Evolutionary conservation across 352 stramenopile species (phyloP), one percentile per base, ranked within the genome.

Genomic region (Phytophthora nicotianae): DNA sequence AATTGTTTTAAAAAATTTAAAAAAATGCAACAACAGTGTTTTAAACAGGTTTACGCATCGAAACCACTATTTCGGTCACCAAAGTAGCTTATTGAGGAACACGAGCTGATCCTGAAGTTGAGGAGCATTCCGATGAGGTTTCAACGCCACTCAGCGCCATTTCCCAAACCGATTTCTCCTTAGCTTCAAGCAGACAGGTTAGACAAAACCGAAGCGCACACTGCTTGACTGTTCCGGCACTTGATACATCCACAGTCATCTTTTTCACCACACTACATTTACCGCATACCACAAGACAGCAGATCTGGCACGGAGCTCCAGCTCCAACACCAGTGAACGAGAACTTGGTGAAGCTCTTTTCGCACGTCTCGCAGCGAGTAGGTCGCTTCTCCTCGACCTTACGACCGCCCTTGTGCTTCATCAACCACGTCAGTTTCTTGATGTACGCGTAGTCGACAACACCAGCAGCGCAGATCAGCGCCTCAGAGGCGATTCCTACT

Each of bases 391-490:
- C 19, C 6, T 16, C 24, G 33, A 8, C 10, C 1, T 57, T 35
- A 14, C 42, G 62, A 20, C 14, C 24, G 23, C 65, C 51, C 29
- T 71, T 71, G 43, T 75, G 51, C 38, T 71, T 62, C 58, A 83
- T 75, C 7, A 89, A 54, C 70, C 67, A 86, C 49, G 60, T 75
- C 46, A 89, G 74, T 35, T 89, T 88, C 63, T 88, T 86, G 38
- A 81, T 58, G 49, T 81, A 76, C 16, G 77, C 72, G 47, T 78
- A 87, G 50, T 89, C 80, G 10, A 79, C 66, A 21, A 85, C 58
- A 0, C 52, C 56, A 14, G 70, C 68, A 19, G 58, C 68, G 14
- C 65, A 49, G 33, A 87, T 74, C 9, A 86, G 59, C 2, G 68
- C 62, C 13, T 87, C 77, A 17, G 77, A 64, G 4, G 59, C 64